Percentiles rank a stretch among this genome's conserved stretches.
These are phyloP conservation scores for Prosopis cineraria DNA, from an alignment of 306 rosid genomes.

Conservation along the genomic window DNA sequence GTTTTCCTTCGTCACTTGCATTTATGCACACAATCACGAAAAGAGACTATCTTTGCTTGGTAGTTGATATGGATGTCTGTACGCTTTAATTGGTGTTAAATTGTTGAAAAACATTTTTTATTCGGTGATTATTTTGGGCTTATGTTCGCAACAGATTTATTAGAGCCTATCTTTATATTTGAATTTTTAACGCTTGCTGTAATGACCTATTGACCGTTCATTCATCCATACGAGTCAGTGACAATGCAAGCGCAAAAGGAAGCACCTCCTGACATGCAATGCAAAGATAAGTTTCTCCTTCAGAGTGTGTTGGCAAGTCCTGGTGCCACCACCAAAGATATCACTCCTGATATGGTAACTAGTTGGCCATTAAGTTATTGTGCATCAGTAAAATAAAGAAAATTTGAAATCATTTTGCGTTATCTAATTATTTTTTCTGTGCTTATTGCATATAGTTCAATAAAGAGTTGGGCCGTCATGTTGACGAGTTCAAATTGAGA, in stretches of 20 bases:
- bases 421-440: conserved; percentile 31
- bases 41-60: conserved; percentile 18
- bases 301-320: conserved; percentile 65
- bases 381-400: conserved; percentile 4
- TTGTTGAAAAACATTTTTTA: conserved; percentile 9
- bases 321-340: conserved; percentile 64
- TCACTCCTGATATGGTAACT: conserved; percentile 74
- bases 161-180: neutral
- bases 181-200: neutral
- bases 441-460: conserved; percentile 54
- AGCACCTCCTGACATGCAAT: conserved; percentile 75
- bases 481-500: conserved; percentile 79
- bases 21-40: neutral
- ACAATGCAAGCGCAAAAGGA: conserved; percentile 98
- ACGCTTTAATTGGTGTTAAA: neutral
- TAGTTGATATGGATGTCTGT: neutral
- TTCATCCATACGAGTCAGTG: conserved; percentile 44
- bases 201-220: conserved; percentile 16
- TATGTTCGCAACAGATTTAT: neutral
- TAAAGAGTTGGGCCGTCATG: conserved; percentile 73
- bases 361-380: neutral
- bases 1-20: neutral
- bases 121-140: conserved; percentile 8
- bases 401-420: neutral
- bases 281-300: conserved; percentile 94